These are phyloP conservation scores for Picea glauca DNA, from an alignment of 75 land plant genomes.

Conservation along the genomic window DNA sequence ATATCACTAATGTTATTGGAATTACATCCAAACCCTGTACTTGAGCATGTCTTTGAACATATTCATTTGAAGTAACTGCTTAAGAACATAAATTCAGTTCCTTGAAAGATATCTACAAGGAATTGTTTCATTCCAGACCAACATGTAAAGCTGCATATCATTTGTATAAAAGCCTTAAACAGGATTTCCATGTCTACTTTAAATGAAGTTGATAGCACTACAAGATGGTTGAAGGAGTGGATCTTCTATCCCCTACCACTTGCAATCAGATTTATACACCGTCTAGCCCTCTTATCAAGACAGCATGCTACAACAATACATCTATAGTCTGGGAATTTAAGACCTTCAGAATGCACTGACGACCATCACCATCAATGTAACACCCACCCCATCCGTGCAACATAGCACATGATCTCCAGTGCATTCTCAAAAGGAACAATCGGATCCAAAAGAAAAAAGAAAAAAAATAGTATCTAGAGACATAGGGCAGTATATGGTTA, in stretches of 20 bases:
- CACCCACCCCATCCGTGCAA: not conserved
- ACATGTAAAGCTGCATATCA: not conserved
- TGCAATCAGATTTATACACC: not conserved
- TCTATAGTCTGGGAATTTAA: not conserved
- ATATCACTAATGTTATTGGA: too few species aligned
- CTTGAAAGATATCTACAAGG: too few species aligned
- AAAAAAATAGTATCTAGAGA: not conserved
- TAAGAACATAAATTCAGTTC: too few species aligned
- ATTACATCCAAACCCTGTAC: too few species aligned
- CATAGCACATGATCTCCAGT: not conserved
- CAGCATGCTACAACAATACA: not conserved
- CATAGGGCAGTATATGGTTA: not conserved
- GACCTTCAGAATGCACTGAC: not conserved
- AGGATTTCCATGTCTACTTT: too few species aligned
- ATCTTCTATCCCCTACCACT: not conserved
- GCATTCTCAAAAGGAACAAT: not conserved
- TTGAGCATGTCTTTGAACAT: too few species aligned
- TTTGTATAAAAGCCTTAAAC: not conserved
- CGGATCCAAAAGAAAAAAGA: not conserved
- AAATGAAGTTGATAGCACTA: not conserved
- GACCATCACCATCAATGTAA: too few species aligned
- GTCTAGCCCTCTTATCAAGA: not conserved
- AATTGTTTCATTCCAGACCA: not conserved
- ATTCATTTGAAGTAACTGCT: too few species aligned
- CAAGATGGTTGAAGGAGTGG: not conserved